These are phyloP conservation scores for Fusarium sulawesiense DNA, from an alignment of 2,329 filamentous ascomycete species.

Conservation along the genomic window DNA sequence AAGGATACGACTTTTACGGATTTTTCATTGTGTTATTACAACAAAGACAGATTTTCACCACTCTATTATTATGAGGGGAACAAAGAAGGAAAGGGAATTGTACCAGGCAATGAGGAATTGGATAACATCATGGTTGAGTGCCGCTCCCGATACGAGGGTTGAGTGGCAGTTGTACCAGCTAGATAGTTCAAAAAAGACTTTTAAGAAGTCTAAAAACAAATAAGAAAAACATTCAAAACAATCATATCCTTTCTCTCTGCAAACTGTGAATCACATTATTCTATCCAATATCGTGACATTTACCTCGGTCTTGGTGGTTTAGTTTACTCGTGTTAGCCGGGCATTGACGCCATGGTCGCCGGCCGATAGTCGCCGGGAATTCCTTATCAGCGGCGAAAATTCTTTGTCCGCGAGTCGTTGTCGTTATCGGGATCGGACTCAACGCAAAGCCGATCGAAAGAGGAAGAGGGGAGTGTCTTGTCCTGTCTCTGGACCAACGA, in stretches of 20 bases:
- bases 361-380: slow-evolving; percentile 15
- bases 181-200: slow-evolving; percentile 42
- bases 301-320: slow-evolving; percentile 15
- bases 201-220: slow-evolving; percentile 22
- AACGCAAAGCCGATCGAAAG: slow-evolving; percentile 30
- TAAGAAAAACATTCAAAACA: slow-evolving; percentile 40
- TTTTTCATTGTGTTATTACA: slow-evolving; percentile 33
- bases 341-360: slow-evolving; percentile 25
- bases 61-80: slow-evolving; percentile 23
- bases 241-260: slow-evolving; percentile 11
- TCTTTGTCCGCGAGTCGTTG: slow-evolving; percentile 25
- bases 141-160: slow-evolving; percentile 41
- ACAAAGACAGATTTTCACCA: slow-evolving; percentile 42
- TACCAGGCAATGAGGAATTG: slow-evolving; percentile 32
- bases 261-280: slow-evolving; percentile 1
- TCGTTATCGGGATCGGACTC: slow-evolving; percentile 38
- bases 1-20: slow-evolving; percentile 18
- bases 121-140: slow-evolving; percentile 29
- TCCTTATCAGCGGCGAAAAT: slow-evolving; percentile 36
- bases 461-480: neutral
- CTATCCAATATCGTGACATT: neutral
- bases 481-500: slow-evolving; percentile 26
- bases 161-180: slow-evolving; percentile 42
- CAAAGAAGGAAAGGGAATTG: slow-evolving; percentile 30
- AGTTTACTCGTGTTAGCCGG: slow-evolving; percentile 17